These are phyloP conservation scores for Baudoinia panamericana DNA, from an alignment of 495 filamentous ascomycete species.

Conservation along the genomic window DNA sequence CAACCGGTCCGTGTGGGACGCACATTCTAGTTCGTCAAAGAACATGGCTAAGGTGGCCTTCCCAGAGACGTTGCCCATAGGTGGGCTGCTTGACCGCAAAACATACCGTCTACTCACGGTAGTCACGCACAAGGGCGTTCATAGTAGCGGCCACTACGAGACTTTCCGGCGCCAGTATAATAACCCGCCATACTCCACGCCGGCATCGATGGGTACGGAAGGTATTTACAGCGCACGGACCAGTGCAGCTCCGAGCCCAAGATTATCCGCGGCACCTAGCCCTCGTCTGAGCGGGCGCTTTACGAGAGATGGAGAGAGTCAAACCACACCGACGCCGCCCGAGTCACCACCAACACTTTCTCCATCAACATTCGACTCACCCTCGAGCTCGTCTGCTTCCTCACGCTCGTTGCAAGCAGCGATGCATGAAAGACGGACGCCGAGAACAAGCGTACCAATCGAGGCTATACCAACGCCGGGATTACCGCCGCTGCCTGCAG, in stretches of 20 bases:
- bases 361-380: conserved; percentile 11
- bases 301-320: conserved; percentile 2
- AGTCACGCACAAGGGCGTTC: conserved; percentile 88
- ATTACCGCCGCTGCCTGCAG: conserved; percentile 9
- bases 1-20: conserved; percentile 78
- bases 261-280: conserved; percentile 20
- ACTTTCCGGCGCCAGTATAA: conserved; percentile 77
- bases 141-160: conserved; percentile 95
- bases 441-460: conserved; percentile 15
- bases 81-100: conserved; percentile 60
- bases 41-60: conserved; percentile 90
- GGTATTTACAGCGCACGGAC: conserved; percentile 50
- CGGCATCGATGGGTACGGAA: conserved; percentile 56
- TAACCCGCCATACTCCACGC: conserved; percentile 63
- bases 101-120: conserved; percentile 77
- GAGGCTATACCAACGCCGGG: conserved; percentile 19
- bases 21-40: conserved; percentile 61
- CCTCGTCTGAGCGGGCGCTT: conserved; percentile 6
- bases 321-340: not conserved
- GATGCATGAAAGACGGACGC: not conserved
- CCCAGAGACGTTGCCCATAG: conserved; percentile 68
- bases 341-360: not conserved
- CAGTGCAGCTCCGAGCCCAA: conserved; percentile 34
- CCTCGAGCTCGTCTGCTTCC: conserved; percentile 14
- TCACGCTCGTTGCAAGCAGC: conserved; percentile 8